Evolutionary conservation across 1,284 basidiomycete genomes (phyloP).

Genomic region (Gomphus bonarii): DNA sequence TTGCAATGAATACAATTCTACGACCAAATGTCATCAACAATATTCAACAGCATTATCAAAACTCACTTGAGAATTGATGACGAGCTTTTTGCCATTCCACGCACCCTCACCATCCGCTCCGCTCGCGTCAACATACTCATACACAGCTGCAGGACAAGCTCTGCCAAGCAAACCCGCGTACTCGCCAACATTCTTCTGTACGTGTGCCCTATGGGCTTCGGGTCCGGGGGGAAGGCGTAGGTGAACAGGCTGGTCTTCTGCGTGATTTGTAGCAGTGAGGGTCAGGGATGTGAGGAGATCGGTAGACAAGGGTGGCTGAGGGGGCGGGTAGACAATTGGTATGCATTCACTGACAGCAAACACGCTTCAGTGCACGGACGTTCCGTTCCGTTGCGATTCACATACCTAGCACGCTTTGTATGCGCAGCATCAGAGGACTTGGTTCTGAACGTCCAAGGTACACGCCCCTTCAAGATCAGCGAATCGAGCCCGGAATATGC

Average conservation of each 20-base stretch:
- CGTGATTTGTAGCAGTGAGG: conserved; percentile 93
- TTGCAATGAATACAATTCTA: conserved; percentile 91
- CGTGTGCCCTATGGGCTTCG: conserved; percentile 51
- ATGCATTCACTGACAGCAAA: conserved; percentile 42
- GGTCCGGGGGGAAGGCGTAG: conserved; percentile 51
- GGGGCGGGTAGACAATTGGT: conserved; percentile 86
- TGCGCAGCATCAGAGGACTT: conserved; percentile 60
- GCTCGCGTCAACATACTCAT: conserved; percentile 79
- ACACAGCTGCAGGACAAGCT: conserved; percentile 94
- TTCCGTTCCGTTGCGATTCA: background rate
- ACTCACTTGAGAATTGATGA: conserved; percentile 91
- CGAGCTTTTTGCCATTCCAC: conserved; percentile 78
- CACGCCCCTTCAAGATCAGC: conserved; percentile 75
- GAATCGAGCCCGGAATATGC: conserved; percentile 87
- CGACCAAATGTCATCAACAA: conserved; percentile 5
- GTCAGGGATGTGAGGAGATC: conserved; percentile 89
- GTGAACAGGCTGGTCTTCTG: conserved; percentile 92
- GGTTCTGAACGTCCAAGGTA: conserved; percentile 84
- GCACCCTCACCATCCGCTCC: conserved; percentile 44
- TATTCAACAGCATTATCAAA: conserved; percentile 6
- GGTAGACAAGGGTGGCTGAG: conserved; percentile 87
- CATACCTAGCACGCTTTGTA: conserved; percentile 54
- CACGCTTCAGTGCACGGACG: background rate
- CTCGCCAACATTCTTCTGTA: conserved; percentile 65
- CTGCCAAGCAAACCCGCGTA: conserved; percentile 83